Evolutionary conservation across 2,329 filamentous ascomycete species (phyloP).

Genomic region (Helotiales sp.): DNA sequence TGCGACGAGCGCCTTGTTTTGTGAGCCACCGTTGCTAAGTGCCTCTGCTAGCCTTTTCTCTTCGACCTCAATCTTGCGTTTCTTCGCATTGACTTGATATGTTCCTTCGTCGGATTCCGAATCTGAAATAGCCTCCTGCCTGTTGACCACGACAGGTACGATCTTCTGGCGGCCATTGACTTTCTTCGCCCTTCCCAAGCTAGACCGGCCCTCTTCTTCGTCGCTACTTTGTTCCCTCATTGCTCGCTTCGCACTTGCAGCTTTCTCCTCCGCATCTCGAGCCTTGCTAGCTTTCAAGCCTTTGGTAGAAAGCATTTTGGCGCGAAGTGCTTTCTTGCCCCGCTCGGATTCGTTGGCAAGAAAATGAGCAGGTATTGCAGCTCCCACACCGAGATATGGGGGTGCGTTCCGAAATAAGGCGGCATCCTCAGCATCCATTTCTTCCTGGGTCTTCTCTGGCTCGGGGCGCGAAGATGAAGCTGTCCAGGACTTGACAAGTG

Average conservation of each 20-base stretch:
- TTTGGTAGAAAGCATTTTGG: slow-evolving; percentile 41
- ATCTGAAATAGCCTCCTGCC: neutral
- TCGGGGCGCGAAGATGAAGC: slow-evolving; percentile 32
- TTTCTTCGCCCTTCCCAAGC: slow-evolving; percentile 44
- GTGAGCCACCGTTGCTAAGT: neutral
- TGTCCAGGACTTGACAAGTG: slow-evolving; percentile 42
- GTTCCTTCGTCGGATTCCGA: slow-evolving; percentile 1
- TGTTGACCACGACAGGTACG: neutral
- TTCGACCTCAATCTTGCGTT: neutral
- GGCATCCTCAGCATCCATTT: slow-evolving; percentile 43
- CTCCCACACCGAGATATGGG: slow-evolving; percentile 42
- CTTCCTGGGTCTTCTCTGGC: slow-evolving; percentile 38
- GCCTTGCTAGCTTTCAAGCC: slow-evolving; percentile 42
- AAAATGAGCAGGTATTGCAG: slow-evolving; percentile 40
- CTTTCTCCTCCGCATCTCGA: slow-evolving; percentile 43
- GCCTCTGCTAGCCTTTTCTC: neutral
- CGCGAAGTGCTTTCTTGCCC: slow-evolving; percentile 42
- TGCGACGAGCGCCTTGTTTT: neutral
- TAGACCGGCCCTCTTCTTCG: slow-evolving; percentile 44
- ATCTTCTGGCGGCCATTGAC: slow-evolving; percentile 25
- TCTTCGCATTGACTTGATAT: slow-evolving; percentile 3
- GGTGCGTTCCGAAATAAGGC: slow-evolving; percentile 39
- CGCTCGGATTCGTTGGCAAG: slow-evolving; percentile 38
- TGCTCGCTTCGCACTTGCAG: slow-evolving; percentile 40
- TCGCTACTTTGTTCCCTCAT: slow-evolving; percentile 42